These are phyloP conservation scores for Amanita rimosa DNA, from an alignment of 768 basidiomycete species.

Conservation along the genomic window DNA sequence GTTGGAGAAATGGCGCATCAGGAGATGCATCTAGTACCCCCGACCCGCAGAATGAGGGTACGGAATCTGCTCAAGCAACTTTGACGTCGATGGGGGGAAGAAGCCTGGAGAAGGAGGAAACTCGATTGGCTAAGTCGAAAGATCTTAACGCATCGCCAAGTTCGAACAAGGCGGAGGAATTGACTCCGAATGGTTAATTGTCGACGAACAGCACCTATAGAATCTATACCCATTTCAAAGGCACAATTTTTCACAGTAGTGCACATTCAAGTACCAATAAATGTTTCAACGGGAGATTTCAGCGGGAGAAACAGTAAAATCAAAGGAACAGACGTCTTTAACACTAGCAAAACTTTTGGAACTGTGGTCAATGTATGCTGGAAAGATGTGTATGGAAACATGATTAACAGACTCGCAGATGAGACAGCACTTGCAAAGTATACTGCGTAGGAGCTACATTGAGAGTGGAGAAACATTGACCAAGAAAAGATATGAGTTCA, in stretches of 20 bases:
- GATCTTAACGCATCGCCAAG: slow-evolving; percentile 71
- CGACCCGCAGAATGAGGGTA: slow-evolving; percentile 13
- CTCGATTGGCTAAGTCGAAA: slow-evolving; percentile 39
- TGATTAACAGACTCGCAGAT: not conserved
- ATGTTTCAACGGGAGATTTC: slow-evolving; percentile 9
- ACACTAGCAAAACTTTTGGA: not conserved
- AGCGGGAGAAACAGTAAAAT: slow-evolving; percentile 5
- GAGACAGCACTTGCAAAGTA: slow-evolving; percentile 1
- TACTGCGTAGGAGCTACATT: slow-evolving; percentile 4
- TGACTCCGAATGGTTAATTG: slow-evolving; percentile 89
- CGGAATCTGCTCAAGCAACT: slow-evolving; percentile 19
- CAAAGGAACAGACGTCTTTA: not conserved
- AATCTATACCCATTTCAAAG: slow-evolving; percentile 14
- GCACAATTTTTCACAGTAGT: not conserved
- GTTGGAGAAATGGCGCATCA: slow-evolving; percentile 38
- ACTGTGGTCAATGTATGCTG: slow-evolving; percentile 1
- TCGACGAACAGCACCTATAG: slow-evolving; percentile 28
- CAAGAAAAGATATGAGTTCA: slow-evolving; percentile 10
- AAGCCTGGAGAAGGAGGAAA: slow-evolving; percentile 43
- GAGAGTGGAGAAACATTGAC: slow-evolving; percentile 7
- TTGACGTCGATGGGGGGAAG: slow-evolving; percentile 52
- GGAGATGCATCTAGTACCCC: slow-evolving; percentile 14
- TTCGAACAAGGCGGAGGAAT: slow-evolving; percentile 57
- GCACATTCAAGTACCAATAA: slow-evolving; percentile 6
- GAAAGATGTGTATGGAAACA: not conserved